A percentile compares a stretch with the other conserved stretches of the same genome.
phyloP scores from a whole-genome alignment of 1,139 yeast species.

The Debaryomyces nepalensis region DNA sequence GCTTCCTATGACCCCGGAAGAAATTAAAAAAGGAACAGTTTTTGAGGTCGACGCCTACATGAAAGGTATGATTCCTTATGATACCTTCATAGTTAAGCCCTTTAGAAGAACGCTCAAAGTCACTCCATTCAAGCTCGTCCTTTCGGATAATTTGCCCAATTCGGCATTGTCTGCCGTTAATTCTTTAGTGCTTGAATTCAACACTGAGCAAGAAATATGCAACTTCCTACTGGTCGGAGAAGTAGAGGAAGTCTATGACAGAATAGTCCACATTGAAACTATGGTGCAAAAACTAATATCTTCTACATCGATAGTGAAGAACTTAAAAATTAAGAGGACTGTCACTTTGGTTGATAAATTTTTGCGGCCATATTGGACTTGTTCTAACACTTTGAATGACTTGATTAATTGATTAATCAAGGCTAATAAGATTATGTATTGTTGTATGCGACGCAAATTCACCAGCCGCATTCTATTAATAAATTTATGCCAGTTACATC shows the following conservation, averaged over 20 bases:
- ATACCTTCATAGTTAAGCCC: constrained; percentile 34
- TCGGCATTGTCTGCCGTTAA: constrained; percentile 5
- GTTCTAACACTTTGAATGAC: constrained; percentile 14
- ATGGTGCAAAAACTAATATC: constrained; percentile 13
- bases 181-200: constrained; percentile 29
- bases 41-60: constrained; percentile 28
- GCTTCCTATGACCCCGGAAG: constrained; percentile 19
- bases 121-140: constrained; percentile 28
- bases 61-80: constrained; percentile 24
- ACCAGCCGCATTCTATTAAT: not conserved
- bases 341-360: constrained; percentile 9
- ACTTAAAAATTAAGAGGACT: constrained; percentile 12
- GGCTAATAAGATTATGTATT: not conserved
- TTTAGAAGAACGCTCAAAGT: constrained; percentile 35
- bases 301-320: constrained; percentile 2
- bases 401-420: not conserved
- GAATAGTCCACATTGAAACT: constrained; percentile 11
- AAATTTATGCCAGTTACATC: not conserved
- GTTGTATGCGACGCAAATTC: not conserved
- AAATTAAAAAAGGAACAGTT: constrained; percentile 18
- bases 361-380: constrained; percentile 18
- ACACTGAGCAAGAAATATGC: constrained; percentile 32
- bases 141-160: constrained; percentile 20
- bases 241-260: constrained; percentile 30
- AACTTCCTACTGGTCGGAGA: constrained; percentile 33